Percentiles rank a stretch among this genome's conserved stretches.
Conservation (phyloP, 805 yeast genomes). For the Soucietia sequanensis region DNA sequence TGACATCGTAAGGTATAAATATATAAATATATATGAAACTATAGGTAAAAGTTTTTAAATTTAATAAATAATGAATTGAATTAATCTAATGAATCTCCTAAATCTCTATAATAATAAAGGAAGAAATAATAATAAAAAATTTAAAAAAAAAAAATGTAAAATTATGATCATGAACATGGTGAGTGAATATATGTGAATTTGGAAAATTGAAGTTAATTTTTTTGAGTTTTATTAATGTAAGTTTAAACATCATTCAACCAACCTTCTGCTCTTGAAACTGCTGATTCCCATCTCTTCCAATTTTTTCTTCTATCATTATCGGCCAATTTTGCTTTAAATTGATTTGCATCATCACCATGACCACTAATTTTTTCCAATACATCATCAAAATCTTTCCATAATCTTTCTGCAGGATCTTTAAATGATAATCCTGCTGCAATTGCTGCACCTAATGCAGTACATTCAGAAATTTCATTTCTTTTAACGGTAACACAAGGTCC, state of each 20-base stretch:
- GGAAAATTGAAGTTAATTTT: no score
- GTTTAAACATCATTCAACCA: slow-evolving; percentile 58
- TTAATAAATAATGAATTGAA: no score
- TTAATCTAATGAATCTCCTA: no score
- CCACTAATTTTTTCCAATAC: slow-evolving; percentile 45
- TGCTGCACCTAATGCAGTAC: slow-evolving; percentile 96
- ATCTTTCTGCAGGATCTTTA: slow-evolving; percentile 45
- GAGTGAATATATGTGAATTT: no score
- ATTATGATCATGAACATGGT: no score
- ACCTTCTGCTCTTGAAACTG: slow-evolving; percentile 74
- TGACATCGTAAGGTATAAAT: no score
- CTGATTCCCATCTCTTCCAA: slow-evolving; percentile 83
- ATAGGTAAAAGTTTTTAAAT: no score
- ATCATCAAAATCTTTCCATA: slow-evolving; percentile 78
- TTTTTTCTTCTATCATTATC: slow-evolving; percentile 57
- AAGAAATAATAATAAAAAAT: no score
- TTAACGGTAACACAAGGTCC: slow-evolving; percentile 84
- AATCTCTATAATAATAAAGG: no score
- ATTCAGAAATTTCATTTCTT: slow-evolving; percentile 80
- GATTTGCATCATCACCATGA: slow-evolving; percentile 22
- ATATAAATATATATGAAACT: no score
- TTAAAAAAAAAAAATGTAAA: no score
- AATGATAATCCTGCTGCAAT: slow-evolving; percentile 85
- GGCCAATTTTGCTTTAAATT: slow-evolving; percentile 43
- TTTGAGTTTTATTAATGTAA: no score